Evolutionary conservation across 202 grass and related monocot species (phyloP), one percentile per base, ranked within the genome.

Genomic region (Carex arenaria): DNA sequence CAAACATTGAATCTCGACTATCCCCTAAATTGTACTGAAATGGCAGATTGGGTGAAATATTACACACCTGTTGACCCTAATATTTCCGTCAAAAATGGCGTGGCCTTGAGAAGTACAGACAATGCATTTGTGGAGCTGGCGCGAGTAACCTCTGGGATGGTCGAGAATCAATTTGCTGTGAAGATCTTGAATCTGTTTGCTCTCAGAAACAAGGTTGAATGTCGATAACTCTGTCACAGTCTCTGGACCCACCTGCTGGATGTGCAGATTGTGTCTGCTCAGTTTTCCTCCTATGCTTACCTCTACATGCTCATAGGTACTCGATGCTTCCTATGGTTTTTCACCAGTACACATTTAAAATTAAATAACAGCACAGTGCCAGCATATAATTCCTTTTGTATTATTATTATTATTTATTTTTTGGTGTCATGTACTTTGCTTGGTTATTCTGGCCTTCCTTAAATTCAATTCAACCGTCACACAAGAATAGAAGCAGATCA

Each of bases 91-190:
- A 81, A 98, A 98, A 81, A 98, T 62, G 56, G 89, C 90, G 67
- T 92, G 94, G 47, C 92, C 95, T 20, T 77, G 72, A 47, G 88
- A 31, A 71, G 78, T 64, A 88, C 82, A 94, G 76, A 94, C 95
- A 66, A 98, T 98, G 85, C 87, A 93, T 81, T 95, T 98, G 68
- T 98, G 93, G 64, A 95, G 91, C 70, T 98, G 95, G 4, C 87
- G 87, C 26, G 95, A 95, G 79, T 85, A 85, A 38, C 86, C 95
- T 92, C 71, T 85, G 3, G 95, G 92, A 80, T 98, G 68, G 80
- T 98, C 92, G 69, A 98, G 90, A 79, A 98, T 88, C 43, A 98
- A 81, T 81, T 62, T 93, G 92, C 95, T 98, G 83, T 98, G 95
- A 52, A 98, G 86, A 89, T 98, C 95, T 83, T 98, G 95, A 73